Evolutionary conservation across 148 eudicot genomes (phyloP), one percentile per base, ranked within the genome.

Genomic region (Mesembryanthemum crystallinum): DNA sequence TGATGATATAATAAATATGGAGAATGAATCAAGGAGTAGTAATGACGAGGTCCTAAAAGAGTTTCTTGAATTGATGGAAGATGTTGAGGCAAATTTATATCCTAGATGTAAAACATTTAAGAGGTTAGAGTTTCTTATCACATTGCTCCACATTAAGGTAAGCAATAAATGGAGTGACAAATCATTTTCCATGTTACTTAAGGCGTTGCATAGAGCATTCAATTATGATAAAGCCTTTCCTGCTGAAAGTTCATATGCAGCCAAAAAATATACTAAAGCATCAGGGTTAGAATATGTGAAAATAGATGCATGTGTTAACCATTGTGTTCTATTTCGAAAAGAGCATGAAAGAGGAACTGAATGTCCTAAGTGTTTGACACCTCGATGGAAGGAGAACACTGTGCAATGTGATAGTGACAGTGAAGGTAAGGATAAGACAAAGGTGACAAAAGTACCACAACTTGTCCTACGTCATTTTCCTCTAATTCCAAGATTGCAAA

Each of bases 111-210:
- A 67, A 11, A 43, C 47, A 43, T 43, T 43, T 52, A 67, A 63
- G 42, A 68, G 20, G 13, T 51, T 76, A 27, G 59, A 71, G 14
- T 68, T 76, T 47, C 8, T 65, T 14, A 30, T 27, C 29, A 30
- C 54, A 17, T 66, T 78, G 17, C 29, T 78, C 24, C 63, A 77
- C 29, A 71, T 47, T 49, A 77, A 71, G 27, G 75, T 62, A 15
- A 54, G 62, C 11, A 62, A 35, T 49, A 42, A 28, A 8, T 63
- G 69, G n/a, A n/a, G n/a, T n/a, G n/a, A n/a, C n/a, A n/a, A n/a
- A n/a, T n/a, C n/a, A n/a, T n/a, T n/a, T n/a, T 63, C 43, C 42
- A 76, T 76, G 73, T 23, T 77, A n/a, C 60, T 70, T 11, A 58
- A 77, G 33, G n/a, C 65, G 7, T 62, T 61, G 49, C 71, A 71